phyloP scores from a whole-genome alignment of 139 green algal genomes.

The Chlorella ohadii region DNA sequence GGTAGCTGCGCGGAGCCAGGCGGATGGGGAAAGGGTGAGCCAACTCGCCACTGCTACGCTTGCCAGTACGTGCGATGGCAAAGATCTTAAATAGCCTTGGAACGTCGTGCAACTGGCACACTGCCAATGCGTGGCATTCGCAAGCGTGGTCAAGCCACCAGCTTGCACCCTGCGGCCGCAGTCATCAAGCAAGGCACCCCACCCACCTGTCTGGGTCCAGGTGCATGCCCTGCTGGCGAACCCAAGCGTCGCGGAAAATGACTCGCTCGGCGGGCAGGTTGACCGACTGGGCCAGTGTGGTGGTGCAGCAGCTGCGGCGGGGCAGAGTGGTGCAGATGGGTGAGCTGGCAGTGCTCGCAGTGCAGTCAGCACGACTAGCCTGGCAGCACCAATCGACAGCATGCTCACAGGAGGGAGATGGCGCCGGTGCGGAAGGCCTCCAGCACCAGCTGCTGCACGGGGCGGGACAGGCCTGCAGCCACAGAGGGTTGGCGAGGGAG shows the following conservation, averaged over 20 bases:
- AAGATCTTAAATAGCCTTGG: no score
- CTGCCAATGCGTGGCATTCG: no score
- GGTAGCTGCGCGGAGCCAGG: background rate
- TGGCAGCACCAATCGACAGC: background rate
- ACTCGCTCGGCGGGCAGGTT: background rate
- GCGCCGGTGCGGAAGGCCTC: background rate
- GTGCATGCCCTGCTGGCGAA: background rate
- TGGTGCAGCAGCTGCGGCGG: conserved; percentile 7
- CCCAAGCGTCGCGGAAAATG: conserved; percentile 16
- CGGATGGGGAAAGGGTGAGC: no score
- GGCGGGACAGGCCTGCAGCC: background rate
- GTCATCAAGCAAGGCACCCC: no score
- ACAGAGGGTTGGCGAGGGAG: background rate
- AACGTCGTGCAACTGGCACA: no score
- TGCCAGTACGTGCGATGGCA: no score
- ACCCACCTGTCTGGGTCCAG: no score
- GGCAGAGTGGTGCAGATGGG: no score
- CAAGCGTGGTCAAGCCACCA: no score
- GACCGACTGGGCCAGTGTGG: background rate
- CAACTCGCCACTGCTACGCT: no score
- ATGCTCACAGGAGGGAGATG: background rate
- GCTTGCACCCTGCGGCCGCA: no score
- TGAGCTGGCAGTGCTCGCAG: background rate
- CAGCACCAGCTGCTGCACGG: background rate
- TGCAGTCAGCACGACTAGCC: no score